Base-by-base conservation (phyloP, 2,329 filamentous ascomycete species). In the Aspergillus versicolor region DNA sequence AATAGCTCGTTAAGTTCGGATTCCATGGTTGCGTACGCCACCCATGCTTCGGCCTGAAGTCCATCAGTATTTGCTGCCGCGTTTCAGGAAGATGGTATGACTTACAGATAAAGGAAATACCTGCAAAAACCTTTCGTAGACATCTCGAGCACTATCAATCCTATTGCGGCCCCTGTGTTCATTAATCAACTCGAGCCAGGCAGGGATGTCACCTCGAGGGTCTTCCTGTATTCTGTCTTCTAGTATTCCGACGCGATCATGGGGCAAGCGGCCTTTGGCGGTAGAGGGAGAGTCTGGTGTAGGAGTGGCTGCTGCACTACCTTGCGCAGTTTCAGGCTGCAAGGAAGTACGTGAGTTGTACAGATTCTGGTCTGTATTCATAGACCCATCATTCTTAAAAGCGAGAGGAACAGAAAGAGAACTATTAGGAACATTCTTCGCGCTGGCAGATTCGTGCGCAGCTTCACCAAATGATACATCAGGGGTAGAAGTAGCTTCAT, bases 161-260 rank as follows among this genome's bases (percentile, higher is more conserved):
- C 92, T 90, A 75, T 89, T 89, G 67, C 89, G 90, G 68, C 85
- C 87, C 65, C 88, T 88, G 73, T 96, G 86, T 71, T 97, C 91
- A 64, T 85, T 84, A 71, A 99, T 93, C 70, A 99, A 82, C 63
- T 85, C 84, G 67, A 95, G 79, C 94, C 94, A 99, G 32, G 93
- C 91, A 72, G 94, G 90, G 75, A 94, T 85, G 67, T 97, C 92
- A 69, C 93, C 94, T 67, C 91, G 89, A 15, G 93, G 90, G 70
- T 99, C 94, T 69, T 97, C 90, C 71, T 89, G 88, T 73, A 97
- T 89, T 70, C 93, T 88, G 73, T 94, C 90, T 79, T 99, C 93
- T 69, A 97, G 82, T 58, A 92, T 84, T 57, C 88, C 87, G 66
- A 93, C 82, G 63, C 84, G 84, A 75, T 96, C 89, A 76, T 88